Evolutionary conservation across 306 rosid species (phyloP).

Genomic region (Quercus agrifolia): DNA sequence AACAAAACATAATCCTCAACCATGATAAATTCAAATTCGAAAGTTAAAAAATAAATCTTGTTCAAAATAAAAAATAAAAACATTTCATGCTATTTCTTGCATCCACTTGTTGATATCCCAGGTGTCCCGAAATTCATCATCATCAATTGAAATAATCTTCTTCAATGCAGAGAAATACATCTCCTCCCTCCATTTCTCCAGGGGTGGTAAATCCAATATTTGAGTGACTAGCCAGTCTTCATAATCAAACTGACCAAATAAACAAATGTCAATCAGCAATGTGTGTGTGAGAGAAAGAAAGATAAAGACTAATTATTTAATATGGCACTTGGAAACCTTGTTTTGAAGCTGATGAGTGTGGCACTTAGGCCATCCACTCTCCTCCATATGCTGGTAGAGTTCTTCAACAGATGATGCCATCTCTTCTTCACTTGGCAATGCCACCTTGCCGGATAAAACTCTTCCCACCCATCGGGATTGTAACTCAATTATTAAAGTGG

Average conservation of each 20-base stretch:
- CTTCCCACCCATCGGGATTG: not conserved
- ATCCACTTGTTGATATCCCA: not conserved
- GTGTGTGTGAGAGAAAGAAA: not conserved
- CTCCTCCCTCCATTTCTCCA: not conserved
- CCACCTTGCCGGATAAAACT: not conserved
- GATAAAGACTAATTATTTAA: not conserved
- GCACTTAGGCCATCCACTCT: not conserved
- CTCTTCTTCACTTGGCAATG: not conserved
- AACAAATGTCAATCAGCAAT: not conserved
- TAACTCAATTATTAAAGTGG: not conserved
- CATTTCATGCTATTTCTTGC: not conserved
- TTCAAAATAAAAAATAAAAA: too few relatives aligned
- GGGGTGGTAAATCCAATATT: not conserved
- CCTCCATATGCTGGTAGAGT: not conserved
- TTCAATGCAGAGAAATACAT: not conserved
- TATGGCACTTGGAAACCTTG: not conserved
- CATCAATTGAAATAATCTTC: not conserved
- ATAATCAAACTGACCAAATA: not conserved
- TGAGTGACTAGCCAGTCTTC: not conserved
- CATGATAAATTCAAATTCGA: too few relatives aligned
- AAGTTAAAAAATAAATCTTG: too few relatives aligned
- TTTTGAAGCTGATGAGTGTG: not conserved
- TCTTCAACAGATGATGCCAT: not conserved
- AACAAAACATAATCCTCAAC: too few relatives aligned
- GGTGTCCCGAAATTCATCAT: not conserved